Percentiles rank a stretch among this genome's conserved stretches.
Evolutionary conservation across 1,284 basidiomycete species (phyloP).

Genomic region (Leccinum fuscescens): DNA sequence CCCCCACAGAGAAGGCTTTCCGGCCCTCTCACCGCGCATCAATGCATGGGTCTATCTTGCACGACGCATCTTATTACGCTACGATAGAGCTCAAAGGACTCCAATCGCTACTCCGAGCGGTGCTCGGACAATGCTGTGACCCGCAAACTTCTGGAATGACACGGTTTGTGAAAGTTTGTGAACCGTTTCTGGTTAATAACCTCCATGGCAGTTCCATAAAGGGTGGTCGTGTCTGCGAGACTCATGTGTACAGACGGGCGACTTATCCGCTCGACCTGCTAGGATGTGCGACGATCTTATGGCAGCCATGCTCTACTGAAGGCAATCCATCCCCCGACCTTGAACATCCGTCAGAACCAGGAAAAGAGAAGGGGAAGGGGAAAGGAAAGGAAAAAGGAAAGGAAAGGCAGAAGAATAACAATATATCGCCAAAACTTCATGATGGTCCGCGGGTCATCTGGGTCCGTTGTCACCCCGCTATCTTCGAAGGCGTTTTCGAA

Average conservation of each 20-base stretch:
- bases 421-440: constrained; percentile 2
- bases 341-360: background rate
- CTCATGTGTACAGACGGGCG: constrained; percentile 59
- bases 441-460: constrained; percentile 54
- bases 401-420: constrained; percentile 22
- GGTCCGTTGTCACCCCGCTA: constrained; percentile 77
- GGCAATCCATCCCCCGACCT: background rate
- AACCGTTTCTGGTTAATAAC: background rate
- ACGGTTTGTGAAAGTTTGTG: constrained; percentile 42
- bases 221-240: constrained; percentile 60
- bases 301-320: constrained; percentile 47
- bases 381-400: constrained; percentile 22
- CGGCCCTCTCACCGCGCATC: constrained; percentile 86
- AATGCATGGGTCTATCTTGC: constrained; percentile 77
- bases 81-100: constrained; percentile 72
- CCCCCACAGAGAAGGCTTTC: constrained; percentile 88
- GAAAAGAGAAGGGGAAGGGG: constrained; percentile 13
- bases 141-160: constrained; percentile 56
- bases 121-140: constrained; percentile 63
- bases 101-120: constrained; percentile 48
- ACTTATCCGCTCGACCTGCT: constrained; percentile 71
- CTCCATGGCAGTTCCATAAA: constrained; percentile 44
- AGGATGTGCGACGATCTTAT: constrained; percentile 71
- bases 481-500: constrained; percentile 55
- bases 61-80: constrained; percentile 84